These are phyloP conservation scores for Cladosporium sp. DNA, from an alignment of 2,329 filamentous ascomycete genomes.

Conservation along the genomic window DNA sequence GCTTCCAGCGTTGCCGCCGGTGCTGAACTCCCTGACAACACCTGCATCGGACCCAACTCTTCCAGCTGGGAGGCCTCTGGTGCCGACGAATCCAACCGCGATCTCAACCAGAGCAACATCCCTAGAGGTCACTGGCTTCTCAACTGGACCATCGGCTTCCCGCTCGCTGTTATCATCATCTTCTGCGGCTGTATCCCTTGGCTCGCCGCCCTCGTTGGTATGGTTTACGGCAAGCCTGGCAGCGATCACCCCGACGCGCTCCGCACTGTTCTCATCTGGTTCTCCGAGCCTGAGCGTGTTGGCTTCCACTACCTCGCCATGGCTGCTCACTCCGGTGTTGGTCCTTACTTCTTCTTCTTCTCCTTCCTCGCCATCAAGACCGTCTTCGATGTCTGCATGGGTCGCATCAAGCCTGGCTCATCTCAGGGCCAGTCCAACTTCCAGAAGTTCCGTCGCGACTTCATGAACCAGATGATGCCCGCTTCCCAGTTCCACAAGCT, in stretches of 20 bases:
- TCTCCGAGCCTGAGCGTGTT: slow-evolving; percentile 50
- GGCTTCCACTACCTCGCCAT: slow-evolving; percentile 55
- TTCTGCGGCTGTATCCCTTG: slow-evolving; percentile 50
- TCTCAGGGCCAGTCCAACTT: slow-evolving; percentile 40
- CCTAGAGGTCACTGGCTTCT: slow-evolving; percentile 52
- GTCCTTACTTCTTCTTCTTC: slow-evolving; percentile 50
- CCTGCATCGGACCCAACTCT: slow-evolving; percentile 59
- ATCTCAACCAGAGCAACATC: slow-evolving; percentile 43
- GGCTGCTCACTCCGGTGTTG: slow-evolving; percentile 44
- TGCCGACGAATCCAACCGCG: slow-evolving; percentile 50
- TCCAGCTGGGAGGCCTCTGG: slow-evolving; percentile 59
- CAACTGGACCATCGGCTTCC: slow-evolving; percentile 46
- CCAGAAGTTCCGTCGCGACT: slow-evolving; percentile 48
- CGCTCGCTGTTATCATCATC: slow-evolving; percentile 45
- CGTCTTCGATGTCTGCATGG: slow-evolving; percentile 41
- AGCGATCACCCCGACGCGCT: slow-evolving; percentile 40
- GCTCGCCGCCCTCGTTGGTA: slow-evolving; percentile 46
- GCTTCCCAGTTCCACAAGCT: slow-evolving; percentile 50
- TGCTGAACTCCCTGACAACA: slow-evolving; percentile 50
- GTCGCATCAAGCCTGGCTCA: slow-evolving; percentile 39
- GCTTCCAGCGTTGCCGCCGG: slow-evolving; percentile 56
- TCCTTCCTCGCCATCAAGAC: slow-evolving; percentile 47
- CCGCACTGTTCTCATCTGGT: slow-evolving; percentile 52
- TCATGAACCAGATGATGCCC: slow-evolving; percentile 52
- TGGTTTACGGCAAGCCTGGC: slow-evolving; percentile 46